A percentile compares a stretch with the other conserved stretches of the same genome.
phyloP scores from a whole-genome alignment of 2,329 filamentous ascomycete genomes.

The Pyrenochaeta sp. region DNA sequence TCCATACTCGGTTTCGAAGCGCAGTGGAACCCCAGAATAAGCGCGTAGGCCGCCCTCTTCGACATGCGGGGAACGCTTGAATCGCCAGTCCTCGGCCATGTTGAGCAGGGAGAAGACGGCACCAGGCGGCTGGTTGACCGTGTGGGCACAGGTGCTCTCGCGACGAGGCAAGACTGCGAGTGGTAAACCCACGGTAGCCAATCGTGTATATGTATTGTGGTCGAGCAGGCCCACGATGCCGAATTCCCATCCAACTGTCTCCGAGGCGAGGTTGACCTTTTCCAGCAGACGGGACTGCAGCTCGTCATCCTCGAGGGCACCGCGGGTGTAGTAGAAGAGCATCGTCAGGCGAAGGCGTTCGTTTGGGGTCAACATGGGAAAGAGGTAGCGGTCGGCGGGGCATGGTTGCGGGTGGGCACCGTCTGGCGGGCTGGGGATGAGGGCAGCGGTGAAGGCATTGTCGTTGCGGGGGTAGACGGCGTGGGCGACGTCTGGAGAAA shows the following conservation, averaged over 20 bases:
- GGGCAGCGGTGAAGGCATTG: slow-evolving; percentile 22
- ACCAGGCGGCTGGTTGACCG: slow-evolving; percentile 45
- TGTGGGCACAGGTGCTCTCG: slow-evolving; percentile 57
- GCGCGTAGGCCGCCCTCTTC: slow-evolving; percentile 50
- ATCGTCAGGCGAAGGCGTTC: slow-evolving; percentile 48
- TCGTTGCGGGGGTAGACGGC: slow-evolving; percentile 22
- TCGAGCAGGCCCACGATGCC: slow-evolving; percentile 56
- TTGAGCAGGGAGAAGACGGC: slow-evolving; percentile 53
- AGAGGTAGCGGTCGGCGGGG: slow-evolving; percentile 39
- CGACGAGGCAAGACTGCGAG: slow-evolving; percentile 55
- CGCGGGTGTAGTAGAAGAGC: slow-evolving; percentile 56
- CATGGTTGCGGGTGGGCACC: slow-evolving; percentile 11
- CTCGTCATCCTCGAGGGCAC: slow-evolving; percentile 50
- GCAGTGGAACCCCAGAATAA: slow-evolving; percentile 54
- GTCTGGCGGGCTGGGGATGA: slow-evolving; percentile 21
- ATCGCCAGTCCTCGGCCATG: slow-evolving; percentile 56
- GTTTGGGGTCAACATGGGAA: slow-evolving; percentile 44
- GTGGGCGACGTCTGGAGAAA: slow-evolving; percentile 17
- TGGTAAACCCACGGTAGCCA: slow-evolving; percentile 53
- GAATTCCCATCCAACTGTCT: slow-evolving; percentile 56
- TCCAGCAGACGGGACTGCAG: slow-evolving; percentile 53
- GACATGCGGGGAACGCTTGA: slow-evolving; percentile 51
- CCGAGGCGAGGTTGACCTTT: slow-evolving; percentile 51
- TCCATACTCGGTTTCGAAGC: slow-evolving; percentile 50
- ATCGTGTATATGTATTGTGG: slow-evolving; percentile 52